Percentiles rank a stretch among this genome's conserved stretches.
These are phyloP conservation scores for Ensete glaucum DNA, from an alignment of 176 grass and related monocot genomes.

Conservation along the genomic window DNA sequence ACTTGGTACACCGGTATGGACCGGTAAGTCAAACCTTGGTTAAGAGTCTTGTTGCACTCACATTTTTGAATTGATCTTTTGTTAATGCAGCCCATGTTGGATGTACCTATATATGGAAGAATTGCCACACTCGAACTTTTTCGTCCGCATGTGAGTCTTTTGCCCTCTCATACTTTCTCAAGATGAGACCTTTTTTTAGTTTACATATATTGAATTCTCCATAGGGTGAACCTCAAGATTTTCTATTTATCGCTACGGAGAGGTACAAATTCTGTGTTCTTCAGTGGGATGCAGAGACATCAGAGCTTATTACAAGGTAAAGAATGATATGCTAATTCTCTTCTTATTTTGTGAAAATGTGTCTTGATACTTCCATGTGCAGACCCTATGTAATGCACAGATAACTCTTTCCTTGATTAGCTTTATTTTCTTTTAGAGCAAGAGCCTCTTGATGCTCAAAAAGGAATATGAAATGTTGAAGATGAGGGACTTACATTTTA, in stretches of 20 bases:
- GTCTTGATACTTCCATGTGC: background rate
- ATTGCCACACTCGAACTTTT: constrained; percentile 91
- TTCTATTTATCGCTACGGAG: constrained; percentile 91
- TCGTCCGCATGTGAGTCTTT: constrained; percentile 62
- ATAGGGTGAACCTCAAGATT: constrained; percentile 89
- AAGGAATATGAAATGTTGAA: too few species aligned
- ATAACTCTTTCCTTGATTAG: too few species aligned
- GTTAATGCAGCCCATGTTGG: constrained; percentile 71
- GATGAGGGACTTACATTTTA: too few species aligned
- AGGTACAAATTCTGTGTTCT: constrained; percentile 94
- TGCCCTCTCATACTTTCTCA: constrained; percentile 3
- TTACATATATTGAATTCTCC: constrained; percentile 1
- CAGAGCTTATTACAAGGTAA: constrained; percentile 92
- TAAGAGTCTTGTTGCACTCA: background rate
- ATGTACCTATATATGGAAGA: constrained; percentile 96
- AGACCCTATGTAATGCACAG: background rate
- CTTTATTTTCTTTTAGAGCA: too few species aligned
- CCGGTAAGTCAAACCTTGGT: too few species aligned
- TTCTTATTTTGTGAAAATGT: background rate
- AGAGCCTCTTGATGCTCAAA: too few species aligned
- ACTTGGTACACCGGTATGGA: too few species aligned
- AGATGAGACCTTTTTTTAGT: background rate
- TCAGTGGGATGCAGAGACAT: constrained; percentile 85
- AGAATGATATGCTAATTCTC: background rate
- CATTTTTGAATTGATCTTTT: background rate